Evolutionary conservation across 2,329 filamentous ascomycete genomes (phyloP), one percentile per base, ranked within the genome.

Genomic region (Metarhizium sp.): DNA sequence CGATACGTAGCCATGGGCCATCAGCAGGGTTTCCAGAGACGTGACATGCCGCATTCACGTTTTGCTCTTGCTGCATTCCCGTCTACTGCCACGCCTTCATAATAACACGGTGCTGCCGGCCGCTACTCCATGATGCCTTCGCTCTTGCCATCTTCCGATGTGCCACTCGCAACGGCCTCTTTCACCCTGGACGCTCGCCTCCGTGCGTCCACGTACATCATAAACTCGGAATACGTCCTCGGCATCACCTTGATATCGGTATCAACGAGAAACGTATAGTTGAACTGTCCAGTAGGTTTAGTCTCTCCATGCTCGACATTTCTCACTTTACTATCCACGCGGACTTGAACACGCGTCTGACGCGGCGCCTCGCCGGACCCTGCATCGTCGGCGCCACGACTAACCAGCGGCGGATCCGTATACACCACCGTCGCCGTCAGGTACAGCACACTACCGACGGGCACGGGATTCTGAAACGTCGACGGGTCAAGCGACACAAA

Each of bases 401-500:
- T 64, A 0, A 67, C 45, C 13, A 67, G 16, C 0, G 65, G 64
- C 43, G 65, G 65, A 29, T 67, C 65, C 0, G 65, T 67, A 10
- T 67, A 67, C 1, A 64, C 64, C 7, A 67, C 62, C 2, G 65
- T 67, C 0, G 65, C 65, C 0, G 60, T 65, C 2, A 67, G 20
- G 49, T 67, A 67, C 6, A 67, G 11, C 1, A 67, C 65, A 30
- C 65, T 67, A 1, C 65, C 65, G 0, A 67, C 59, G 0, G 65
- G 65, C 2, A 67, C 65, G 0, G 65, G 65, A 32, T 67, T 67
- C 34, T 62, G 63, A 36, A 67, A 67, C 0, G 63, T 66, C 52
- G 65, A 66, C 10, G 65, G 65, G 53, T 67, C 65, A 1, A 64
- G 63, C 11, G 61, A 64, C 56, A 67, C 64, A 13, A 67, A 67